Evolutionary conservation across 2,329 filamentous ascomycete species (phyloP), one percentile per base, ranked within the genome.

Genomic region (Alternaria arbusti): DNA sequence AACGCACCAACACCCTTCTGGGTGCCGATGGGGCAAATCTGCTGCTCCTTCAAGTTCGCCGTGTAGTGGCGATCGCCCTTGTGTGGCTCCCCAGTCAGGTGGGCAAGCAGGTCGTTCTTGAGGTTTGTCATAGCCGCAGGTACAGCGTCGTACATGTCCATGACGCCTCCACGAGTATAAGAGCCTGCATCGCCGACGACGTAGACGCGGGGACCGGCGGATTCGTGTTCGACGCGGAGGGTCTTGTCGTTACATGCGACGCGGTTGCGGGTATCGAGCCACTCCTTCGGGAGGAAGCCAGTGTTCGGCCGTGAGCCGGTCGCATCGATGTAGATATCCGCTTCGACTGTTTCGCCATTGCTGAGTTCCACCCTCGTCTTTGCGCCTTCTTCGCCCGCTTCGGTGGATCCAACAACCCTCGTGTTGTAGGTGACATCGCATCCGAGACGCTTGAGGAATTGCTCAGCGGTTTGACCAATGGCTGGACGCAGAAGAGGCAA

Each of bases 261-360:
- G 69, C 82, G 84, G 44, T 84, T 84, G 54, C 77, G 78, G n/a
- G 76, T 76, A 63, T 83, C 79, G 13, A 88, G 80, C 73, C 86
- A 83, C 3, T 81, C 76, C 13, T 77, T 73, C 2, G 87, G 86
- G 1, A 89, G 78, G 72, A 85, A 89, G 32, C 76, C 77, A 26
- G 83, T 86, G 74, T 87, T 88, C 0, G 86, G 86, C 15, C 78
- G 76, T 10, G 81, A 82, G 17, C 86, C 87, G 1, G 83, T 84
- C 9, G 84, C 85, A 17, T 84, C 82, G 63, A 89, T 84, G 73
- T 86, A 88, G 54, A 87, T 72, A 67, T 88, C 86, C 6, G 83
- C 82, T 0, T 80, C 79, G 61, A 86, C 69, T 4, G 79, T 81
- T 57, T 83, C 80, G 46, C 86, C 86, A 67, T 85, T 84, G 57